A percentile compares a stretch with the other conserved stretches of the same genome.
phyloP scores from a whole-genome alignment of 1,284 basidiomycete genomes.

The Testicularia cyperi region DNA sequence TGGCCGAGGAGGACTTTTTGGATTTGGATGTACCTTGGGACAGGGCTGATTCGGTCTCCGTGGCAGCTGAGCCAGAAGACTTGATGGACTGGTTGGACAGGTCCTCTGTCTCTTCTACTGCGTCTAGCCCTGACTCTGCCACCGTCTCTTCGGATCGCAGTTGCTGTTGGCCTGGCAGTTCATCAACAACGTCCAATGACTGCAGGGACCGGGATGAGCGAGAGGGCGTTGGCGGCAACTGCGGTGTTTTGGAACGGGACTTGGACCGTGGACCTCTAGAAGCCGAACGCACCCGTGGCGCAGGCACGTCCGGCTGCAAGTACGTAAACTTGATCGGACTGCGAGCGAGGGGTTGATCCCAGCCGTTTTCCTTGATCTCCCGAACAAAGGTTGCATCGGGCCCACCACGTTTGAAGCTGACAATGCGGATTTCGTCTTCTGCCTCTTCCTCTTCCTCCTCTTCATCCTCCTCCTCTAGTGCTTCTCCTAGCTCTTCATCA shows the following conservation, averaged over 20 bases:
- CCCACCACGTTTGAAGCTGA: constrained; percentile 26
- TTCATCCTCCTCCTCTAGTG: no score
- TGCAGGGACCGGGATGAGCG: no score
- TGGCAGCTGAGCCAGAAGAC: neutral
- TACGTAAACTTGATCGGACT: constrained; percentile 37
- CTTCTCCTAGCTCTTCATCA: no score
- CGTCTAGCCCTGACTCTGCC: neutral
- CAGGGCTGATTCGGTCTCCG: no score
- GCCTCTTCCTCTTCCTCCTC: constrained; percentile 15
- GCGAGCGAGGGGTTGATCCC: constrained; percentile 20
- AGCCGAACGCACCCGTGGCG: constrained; percentile 1
- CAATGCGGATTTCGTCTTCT: constrained; percentile 24
- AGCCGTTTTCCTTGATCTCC: constrained; percentile 34
- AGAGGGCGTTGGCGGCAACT: neutral
- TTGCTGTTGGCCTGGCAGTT: no score
- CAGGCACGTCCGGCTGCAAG: constrained; percentile 12
- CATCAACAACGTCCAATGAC: no score
- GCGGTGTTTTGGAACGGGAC: constrained; percentile 27
- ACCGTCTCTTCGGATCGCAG: neutral
- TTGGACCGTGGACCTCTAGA: constrained; percentile 11
- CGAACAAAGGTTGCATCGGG: constrained; percentile 34
- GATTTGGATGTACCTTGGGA: no score
- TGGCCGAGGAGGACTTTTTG: no score
- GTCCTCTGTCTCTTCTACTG: neutral
- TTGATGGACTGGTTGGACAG: constrained; percentile 1